Percentiles rank a stretch among this genome's conserved stretches.
Conservation (phyloP, 495 filamentous ascomycete genomes). For the Talaromyces borbonicus region DNA sequence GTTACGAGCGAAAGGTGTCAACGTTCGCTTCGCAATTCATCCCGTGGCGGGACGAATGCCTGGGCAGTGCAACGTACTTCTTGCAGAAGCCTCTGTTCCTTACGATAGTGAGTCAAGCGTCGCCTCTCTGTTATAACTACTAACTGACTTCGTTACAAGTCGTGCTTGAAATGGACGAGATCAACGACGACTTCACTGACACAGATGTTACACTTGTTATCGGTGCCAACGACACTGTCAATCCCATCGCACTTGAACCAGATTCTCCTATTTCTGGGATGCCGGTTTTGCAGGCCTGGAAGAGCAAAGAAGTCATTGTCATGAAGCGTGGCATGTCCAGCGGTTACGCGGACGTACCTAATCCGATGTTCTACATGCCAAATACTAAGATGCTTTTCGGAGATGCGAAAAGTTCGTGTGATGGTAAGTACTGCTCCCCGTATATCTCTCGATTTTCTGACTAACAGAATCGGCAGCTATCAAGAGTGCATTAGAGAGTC, state of each 20-base stretch:
- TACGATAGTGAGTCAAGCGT: slow-evolving; percentile 57
- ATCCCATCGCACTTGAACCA: slow-evolving; percentile 70
- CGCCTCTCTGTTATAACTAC: not conserved
- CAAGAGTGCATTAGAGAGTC: not conserved
- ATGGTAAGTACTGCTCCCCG: slow-evolving; percentile 35
- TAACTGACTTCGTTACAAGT: slow-evolving; percentile 25
- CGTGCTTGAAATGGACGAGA: slow-evolving; percentile 82
- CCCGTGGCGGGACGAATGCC: slow-evolving; percentile 80
- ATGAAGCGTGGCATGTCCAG: slow-evolving; percentile 79
- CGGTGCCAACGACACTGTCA: slow-evolving; percentile 79
- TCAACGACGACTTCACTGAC: slow-evolving; percentile 76
- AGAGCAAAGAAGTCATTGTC: slow-evolving; percentile 79
- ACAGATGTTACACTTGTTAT: slow-evolving; percentile 81
- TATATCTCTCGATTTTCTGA: not conserved
- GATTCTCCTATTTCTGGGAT: slow-evolving; percentile 74
- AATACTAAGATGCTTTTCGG: slow-evolving; percentile 78
- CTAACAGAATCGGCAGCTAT: not conserved
- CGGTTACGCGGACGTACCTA: slow-evolving; percentile 76
- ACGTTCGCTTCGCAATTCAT: slow-evolving; percentile 78
- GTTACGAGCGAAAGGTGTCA: slow-evolving; percentile 58
- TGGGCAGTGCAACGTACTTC: slow-evolving; percentile 75
- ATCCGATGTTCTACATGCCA: slow-evolving; percentile 83
- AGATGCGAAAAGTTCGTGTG: slow-evolving; percentile 69
- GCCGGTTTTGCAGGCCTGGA: slow-evolving; percentile 80
- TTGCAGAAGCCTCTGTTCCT: slow-evolving; percentile 71